Base-by-base conservation (phyloP, 1,284 basidiomycete genomes). In the Lentinus polychrous region DNA sequence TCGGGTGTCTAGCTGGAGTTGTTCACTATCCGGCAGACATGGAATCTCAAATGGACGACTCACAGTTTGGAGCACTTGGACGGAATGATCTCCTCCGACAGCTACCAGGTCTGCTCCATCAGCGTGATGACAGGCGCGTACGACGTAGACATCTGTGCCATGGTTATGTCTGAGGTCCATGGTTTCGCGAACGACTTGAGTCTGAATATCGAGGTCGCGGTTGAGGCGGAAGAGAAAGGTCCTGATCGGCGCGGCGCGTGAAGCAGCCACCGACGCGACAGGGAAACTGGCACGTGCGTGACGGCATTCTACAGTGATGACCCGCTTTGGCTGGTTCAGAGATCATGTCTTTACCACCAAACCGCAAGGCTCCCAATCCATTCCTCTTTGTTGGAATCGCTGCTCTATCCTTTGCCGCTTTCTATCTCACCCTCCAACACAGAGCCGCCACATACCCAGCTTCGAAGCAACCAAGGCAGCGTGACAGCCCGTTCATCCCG, bases 51-150 rank as follows among this genome's bases (percentile, higher is more conserved):
- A 22, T n/a, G 15, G 46, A 52, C 48, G 42, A 67, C 76, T 63
- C 64, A 83, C 83, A 47, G 86, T 70, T 45, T 77, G 72, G 34
- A 89, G 61, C 49, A 90, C 69, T 53, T 87, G 74, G 23, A 89
- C 80, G 2, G 83, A 78, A 59, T 86, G 79, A 49, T 81, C 79
- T 38, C 81, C 81, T 38, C 81, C 86, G 41, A 89, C 61, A 32
- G 87, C 86, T 43, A 90, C 58, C 24, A 90, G 68, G 62, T 87
- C 84, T 1, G 66, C 61, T 1, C 79, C 83, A 52, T 86, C 82
- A 51, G 80, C 73, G 53, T 74, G 70, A 56, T 77, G 70, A 57
- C 79, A 85, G 20, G 83, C 73, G 48, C 77, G 74, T 33, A 90
- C 66, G 52, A 75, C 75, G 59, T 77, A 71, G 39, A 90, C 73